These are phyloP conservation scores for Chenopodium album DNA, from an alignment of 148 eudicot genomes.

Conservation along the genomic window DNA sequence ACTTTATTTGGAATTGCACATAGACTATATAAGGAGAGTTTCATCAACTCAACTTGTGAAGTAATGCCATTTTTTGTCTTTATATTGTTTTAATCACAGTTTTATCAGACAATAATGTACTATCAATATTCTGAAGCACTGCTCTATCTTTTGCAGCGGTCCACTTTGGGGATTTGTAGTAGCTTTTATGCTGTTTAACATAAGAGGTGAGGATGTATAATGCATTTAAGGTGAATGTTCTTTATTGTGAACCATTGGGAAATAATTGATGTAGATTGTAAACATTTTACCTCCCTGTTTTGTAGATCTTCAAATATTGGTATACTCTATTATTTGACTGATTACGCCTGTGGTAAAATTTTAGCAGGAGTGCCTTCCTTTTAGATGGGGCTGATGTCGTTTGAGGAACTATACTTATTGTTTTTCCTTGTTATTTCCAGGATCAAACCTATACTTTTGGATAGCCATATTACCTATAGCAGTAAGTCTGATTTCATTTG, in stretches of 20 bases:
- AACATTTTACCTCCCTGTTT: neutral
- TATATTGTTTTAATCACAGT: neutral
- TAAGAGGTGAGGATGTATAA: conserved; percentile 53
- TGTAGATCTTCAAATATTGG: neutral
- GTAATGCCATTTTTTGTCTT: neutral
- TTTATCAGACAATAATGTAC: neutral
- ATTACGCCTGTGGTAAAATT: neutral
- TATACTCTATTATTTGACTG: neutral
- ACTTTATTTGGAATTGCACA: neutral
- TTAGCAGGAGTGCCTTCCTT: neutral
- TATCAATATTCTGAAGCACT: neutral
- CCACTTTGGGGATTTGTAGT: conserved; percentile 97
- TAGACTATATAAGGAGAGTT: neutral
- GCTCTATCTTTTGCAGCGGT: conserved; percentile 57
- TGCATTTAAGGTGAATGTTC: neutral
- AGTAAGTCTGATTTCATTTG: conserved; percentile 51
- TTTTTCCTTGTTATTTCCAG: conserved; percentile 42
- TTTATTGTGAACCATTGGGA: neutral
- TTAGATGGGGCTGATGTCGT: neutral
- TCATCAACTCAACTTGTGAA: neutral
- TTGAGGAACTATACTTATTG: neutral
- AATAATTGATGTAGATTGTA: neutral
- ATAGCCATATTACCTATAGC: conserved; percentile 86
- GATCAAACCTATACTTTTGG: conserved; percentile 97
- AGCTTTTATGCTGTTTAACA: conserved; percentile 87